Evolutionary conservation across 441 rosid species (phyloP).

Genomic region (Gossypium schwendimanii): DNA sequence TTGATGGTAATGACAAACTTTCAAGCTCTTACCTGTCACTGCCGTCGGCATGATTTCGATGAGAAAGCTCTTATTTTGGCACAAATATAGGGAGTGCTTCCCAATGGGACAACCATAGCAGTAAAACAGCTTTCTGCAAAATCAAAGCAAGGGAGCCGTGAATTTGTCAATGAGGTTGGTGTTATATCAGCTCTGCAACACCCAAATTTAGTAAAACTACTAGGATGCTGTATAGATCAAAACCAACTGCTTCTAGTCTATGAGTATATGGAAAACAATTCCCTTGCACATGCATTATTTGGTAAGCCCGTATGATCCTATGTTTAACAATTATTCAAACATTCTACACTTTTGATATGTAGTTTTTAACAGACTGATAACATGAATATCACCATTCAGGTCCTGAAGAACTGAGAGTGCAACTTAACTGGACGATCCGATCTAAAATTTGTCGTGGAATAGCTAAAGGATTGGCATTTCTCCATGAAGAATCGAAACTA

Average conservation of each 20-base stretch:
- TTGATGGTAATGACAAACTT: neutral
- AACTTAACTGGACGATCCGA: constrained; percentile 53
- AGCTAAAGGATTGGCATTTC: constrained; percentile 61
- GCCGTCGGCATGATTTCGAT: neutral
- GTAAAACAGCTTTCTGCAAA: constrained; percentile 64
- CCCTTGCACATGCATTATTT: constrained; percentile 48
- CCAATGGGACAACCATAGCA: constrained; percentile 51
- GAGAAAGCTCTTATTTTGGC: neutral
- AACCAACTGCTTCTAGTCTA: constrained; percentile 55
- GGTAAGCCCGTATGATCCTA: constrained; percentile 29
- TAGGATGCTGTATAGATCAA: constrained; percentile 59
- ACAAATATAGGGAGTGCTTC: constrained; percentile 37
- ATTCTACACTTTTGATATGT: neutral
- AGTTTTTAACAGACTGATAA: neutral
- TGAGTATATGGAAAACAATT: constrained; percentile 72
- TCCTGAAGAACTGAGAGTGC: constrained; percentile 10
- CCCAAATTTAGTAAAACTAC: constrained; percentile 62
- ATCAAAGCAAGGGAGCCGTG: constrained; percentile 66
- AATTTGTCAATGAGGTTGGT: constrained; percentile 60
- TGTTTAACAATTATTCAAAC: neutral
- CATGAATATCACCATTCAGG: neutral
- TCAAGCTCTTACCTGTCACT: constrained; percentile 4
- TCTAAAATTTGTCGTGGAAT: constrained; percentile 46
- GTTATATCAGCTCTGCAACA: constrained; percentile 58
- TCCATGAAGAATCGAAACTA: constrained; percentile 57